Conservation (phyloP, 2,329 filamentous ascomycete species). For the Diaporthe longicolla region DNA sequence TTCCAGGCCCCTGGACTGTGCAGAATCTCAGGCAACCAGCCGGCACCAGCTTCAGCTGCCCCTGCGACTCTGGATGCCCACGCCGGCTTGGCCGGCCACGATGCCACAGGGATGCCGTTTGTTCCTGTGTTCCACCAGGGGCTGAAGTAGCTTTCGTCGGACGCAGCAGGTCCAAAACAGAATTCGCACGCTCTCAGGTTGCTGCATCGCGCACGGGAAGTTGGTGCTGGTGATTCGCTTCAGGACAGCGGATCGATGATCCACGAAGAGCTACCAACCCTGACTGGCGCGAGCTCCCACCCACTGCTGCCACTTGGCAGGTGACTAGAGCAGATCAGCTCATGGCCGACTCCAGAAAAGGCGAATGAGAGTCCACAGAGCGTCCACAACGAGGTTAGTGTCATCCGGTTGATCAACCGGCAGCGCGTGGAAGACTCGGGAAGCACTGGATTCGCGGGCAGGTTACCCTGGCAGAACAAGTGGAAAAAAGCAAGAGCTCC, state of each 20-base stretch:
- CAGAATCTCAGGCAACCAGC: slow-evolving; percentile 30
- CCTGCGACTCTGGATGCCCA: slow-evolving; percentile 7
- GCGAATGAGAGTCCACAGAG: slow-evolving; percentile 23
- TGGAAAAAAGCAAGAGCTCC: slow-evolving; percentile 20
- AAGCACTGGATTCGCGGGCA: slow-evolving; percentile 27
- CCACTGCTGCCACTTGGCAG: slow-evolving; percentile 38
- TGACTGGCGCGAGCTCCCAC: slow-evolving; percentile 35
- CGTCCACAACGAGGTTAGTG: neutral
- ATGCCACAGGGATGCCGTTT: slow-evolving; percentile 1
- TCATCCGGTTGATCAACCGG: slow-evolving; percentile 34
- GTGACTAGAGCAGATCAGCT: slow-evolving; percentile 37
- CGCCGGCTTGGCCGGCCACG: neutral
- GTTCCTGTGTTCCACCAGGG: neutral
- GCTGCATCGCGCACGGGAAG: slow-evolving; percentile 9
- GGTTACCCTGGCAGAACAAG: slow-evolving; percentile 22
- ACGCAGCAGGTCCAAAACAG: slow-evolving; percentile 19
- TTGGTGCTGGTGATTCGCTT: slow-evolving; percentile 12
- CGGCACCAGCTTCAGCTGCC: slow-evolving; percentile 13
- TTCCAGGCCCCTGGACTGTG: slow-evolving; percentile 26
- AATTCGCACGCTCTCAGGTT: neutral
- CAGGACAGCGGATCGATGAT: slow-evolving; percentile 32
- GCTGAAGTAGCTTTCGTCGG: slow-evolving; percentile 11
- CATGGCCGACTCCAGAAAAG: slow-evolving; percentile 9
- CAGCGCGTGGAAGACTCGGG: slow-evolving; percentile 8
- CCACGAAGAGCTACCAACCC: slow-evolving; percentile 29